Evolutionary conservation across 345 rosid species (phyloP).

Genomic region (Jatropha curcas): DNA sequence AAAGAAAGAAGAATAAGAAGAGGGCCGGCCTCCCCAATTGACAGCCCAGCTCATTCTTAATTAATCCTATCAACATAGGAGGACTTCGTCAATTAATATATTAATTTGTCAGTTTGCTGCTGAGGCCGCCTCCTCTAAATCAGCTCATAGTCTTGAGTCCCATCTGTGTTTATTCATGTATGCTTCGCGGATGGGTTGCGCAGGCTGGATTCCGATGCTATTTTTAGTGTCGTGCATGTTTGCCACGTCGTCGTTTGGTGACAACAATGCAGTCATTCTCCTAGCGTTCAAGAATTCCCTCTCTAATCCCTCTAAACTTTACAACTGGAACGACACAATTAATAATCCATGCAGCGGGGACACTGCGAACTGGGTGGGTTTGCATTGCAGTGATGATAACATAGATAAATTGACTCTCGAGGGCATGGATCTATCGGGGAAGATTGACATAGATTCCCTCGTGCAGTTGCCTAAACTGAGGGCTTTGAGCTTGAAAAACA

Average conservation of each 20-base stretch:
- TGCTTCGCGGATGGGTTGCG: neutral
- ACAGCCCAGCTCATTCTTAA: slow-evolving; percentile 1
- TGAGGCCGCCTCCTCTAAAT: no score
- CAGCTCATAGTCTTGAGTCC: neutral
- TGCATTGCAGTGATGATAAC: slow-evolving; percentile 41
- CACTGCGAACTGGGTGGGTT: slow-evolving; percentile 50
- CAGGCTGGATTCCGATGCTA: neutral
- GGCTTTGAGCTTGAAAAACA: slow-evolving; percentile 59
- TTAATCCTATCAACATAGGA: no score
- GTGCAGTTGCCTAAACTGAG: slow-evolving; percentile 33
- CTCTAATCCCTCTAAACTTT: slow-evolving; percentile 25
- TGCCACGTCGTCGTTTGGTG: neutral
- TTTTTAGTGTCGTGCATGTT: neutral
- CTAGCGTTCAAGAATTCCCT: slow-evolving; percentile 58
- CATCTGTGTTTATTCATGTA: neutral
- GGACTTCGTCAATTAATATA: neutral
- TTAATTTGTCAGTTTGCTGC: neutral
- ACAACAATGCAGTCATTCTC: slow-evolving; percentile 46
- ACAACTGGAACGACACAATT: slow-evolving; percentile 40
- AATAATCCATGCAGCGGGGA: slow-evolving; percentile 37
- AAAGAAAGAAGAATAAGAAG: no score
- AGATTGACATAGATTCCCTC: slow-evolving; percentile 46
- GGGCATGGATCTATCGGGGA: slow-evolving; percentile 54
- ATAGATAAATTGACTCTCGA: slow-evolving; percentile 50
- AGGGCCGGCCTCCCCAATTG: slow-evolving; percentile 1